Evolutionary conservation across 2,329 filamentous ascomycete species (phyloP).

Genomic region (Colletotrichum sp.): DNA sequence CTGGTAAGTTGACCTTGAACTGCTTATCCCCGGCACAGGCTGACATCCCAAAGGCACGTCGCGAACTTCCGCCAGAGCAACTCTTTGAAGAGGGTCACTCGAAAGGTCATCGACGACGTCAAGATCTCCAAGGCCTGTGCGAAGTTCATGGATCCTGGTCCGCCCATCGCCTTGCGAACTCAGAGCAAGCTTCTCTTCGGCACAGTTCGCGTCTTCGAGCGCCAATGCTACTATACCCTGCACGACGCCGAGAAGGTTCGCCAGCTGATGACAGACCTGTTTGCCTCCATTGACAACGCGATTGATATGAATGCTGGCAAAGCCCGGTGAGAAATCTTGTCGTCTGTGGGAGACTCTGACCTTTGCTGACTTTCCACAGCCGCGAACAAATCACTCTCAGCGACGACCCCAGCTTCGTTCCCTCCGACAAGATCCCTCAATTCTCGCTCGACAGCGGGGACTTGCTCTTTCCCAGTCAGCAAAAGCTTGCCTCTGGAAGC

Average conservation of each 20-base stretch:
- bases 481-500: conserved; percentile 28
- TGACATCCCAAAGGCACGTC: conserved; percentile 71
- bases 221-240: conserved; percentile 88
- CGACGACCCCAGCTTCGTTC: conserved; percentile 84
- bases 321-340: conserved; percentile 62
- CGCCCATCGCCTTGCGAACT: conserved; percentile 86
- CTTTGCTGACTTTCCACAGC: conserved; percentile 72
- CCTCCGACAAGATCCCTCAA: conserved; percentile 65
- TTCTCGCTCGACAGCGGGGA: conserved; percentile 52
- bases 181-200: conserved; percentile 90
- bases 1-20: conserved; percentile 66
- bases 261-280: conserved; percentile 72
- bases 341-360: conserved; percentile 48
- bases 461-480: conserved; percentile 38
- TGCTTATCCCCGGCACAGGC: background rate
- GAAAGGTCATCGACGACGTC: conserved; percentile 88
- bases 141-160: conserved; percentile 82
- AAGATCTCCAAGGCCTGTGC: conserved; percentile 85
- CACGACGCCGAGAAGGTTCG: conserved; percentile 79
- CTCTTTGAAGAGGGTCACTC: conserved; percentile 73
- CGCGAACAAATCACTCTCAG: conserved; percentile 76
- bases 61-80: conserved; percentile 80
- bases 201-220: conserved; percentile 81
- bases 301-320: conserved; percentile 76
- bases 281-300: conserved; percentile 50